Evolutionary conservation across 331 rosid genomes (phyloP).

Genomic region (Prunus yedoensis): DNA sequence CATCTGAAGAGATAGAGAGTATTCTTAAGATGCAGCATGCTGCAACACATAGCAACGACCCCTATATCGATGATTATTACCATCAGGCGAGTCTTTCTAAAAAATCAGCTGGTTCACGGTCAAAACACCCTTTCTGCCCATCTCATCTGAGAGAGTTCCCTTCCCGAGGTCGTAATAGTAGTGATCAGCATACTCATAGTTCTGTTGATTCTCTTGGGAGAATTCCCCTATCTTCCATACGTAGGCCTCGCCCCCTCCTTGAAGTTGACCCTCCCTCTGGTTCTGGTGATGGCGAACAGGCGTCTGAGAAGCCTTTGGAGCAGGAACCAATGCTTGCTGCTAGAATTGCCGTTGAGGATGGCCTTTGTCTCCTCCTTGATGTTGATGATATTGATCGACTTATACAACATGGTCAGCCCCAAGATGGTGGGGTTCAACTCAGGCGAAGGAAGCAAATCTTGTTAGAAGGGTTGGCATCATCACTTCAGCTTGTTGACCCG

Average conservation of each 20-base stretch:
- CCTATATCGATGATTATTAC: slow-evolving; percentile 65
- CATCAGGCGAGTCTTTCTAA: slow-evolving; percentile 71
- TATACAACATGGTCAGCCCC: slow-evolving; percentile 47
- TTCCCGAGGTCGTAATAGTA: slow-evolving; percentile 49
- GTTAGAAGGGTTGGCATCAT: slow-evolving; percentile 69
- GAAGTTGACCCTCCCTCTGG: slow-evolving; percentile 57
- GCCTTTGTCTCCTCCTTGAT: slow-evolving; percentile 71
- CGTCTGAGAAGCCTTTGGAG: slow-evolving; percentile 62
- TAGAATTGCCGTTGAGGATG: slow-evolving; percentile 67
- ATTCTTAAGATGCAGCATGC: slow-evolving; percentile 73
- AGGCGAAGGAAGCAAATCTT: slow-evolving; percentile 60
- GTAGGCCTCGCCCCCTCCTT: slow-evolving; percentile 62
- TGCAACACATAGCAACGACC: slow-evolving; percentile 63
- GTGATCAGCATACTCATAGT: slow-evolving; percentile 46
- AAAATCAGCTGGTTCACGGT: slow-evolving; percentile 44
- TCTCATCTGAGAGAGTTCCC: slow-evolving; percentile 59
- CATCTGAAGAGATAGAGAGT: slow-evolving; percentile 74
- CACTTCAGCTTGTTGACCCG: slow-evolving; percentile 71
- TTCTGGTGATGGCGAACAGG: slow-evolving; percentile 45
- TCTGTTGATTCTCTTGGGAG: slow-evolving; percentile 59
- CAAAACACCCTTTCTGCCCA: slow-evolving; percentile 57
- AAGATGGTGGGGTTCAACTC: slow-evolving; percentile 66
- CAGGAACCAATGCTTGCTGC: slow-evolving; percentile 79
- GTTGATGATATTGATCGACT: slow-evolving; percentile 71
- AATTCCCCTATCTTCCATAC: slow-evolving; percentile 51